These are phyloP conservation scores for Lentinula guzmanii DNA, from an alignment of 768 basidiomycete genomes.

Conservation along the genomic window DNA sequence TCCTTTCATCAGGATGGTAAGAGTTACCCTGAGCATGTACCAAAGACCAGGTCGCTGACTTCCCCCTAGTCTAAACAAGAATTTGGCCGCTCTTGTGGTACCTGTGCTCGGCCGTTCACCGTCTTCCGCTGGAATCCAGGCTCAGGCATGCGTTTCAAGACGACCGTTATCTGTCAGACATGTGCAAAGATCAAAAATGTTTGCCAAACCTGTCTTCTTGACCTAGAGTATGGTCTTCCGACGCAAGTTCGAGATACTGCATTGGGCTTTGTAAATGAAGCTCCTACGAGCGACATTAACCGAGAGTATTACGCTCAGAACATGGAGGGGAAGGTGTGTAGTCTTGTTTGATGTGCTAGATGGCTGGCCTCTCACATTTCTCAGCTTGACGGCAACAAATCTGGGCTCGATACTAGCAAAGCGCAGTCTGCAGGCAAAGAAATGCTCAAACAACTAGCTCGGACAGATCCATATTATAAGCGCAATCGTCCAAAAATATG, in stretches of 20 bases:
- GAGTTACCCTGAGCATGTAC: conserved; percentile 15
- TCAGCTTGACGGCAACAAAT: conserved; percentile 69
- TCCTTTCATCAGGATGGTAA: conserved; percentile 92
- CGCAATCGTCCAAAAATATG: conserved; percentile 92
- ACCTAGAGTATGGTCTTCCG: conserved; percentile 93
- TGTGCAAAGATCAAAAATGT: conserved; percentile 96
- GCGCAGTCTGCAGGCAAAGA: conserved; percentile 85
- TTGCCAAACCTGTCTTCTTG: conserved; percentile 95
- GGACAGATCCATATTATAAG: conserved; percentile 96
- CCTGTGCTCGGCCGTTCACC: conserved; percentile 93
- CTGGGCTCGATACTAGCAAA: conserved; percentile 53
- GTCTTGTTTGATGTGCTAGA: neutral
- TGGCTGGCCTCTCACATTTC: neutral
- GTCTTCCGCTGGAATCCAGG: conserved; percentile 99
- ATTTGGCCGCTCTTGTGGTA: conserved; percentile 93
- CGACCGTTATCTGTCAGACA: conserved; percentile 95
- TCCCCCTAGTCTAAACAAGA: conserved; percentile 85
- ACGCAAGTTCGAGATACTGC: conserved; percentile 98
- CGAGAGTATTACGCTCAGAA: conserved; percentile 93
- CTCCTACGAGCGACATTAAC: conserved; percentile 96
- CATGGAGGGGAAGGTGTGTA: conserved; percentile 74
- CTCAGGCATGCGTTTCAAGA: conserved; percentile 88
- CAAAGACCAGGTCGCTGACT: neutral
- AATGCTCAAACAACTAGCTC: conserved; percentile 91
- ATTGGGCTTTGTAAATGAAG: conserved; percentile 75